Conservation (phyloP, 1,284 basidiomycete species). For the Cystobasidium sp. region DNA sequence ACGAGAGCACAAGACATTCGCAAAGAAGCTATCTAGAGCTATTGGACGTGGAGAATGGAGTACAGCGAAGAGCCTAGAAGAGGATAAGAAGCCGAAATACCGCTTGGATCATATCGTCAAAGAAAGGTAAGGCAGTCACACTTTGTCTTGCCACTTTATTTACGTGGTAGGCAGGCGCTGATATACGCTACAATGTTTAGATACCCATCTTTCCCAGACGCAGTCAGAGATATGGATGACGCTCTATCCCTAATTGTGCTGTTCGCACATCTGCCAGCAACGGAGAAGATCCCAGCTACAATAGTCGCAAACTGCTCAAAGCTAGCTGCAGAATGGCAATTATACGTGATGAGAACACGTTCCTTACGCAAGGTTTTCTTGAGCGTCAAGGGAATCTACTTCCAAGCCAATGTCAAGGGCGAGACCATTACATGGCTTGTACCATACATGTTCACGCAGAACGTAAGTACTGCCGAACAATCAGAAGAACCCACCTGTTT, state of each 20-base stretch:
- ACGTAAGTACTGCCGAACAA: slow-evolving; percentile 65
- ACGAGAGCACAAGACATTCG: slow-evolving; percentile 97
- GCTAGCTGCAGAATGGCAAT: slow-evolving; percentile 71
- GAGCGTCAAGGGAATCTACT: slow-evolving; percentile 98
- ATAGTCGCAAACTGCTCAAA: slow-evolving; percentile 89
- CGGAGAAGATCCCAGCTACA: slow-evolving; percentile 73
- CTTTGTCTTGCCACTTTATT: background rate
- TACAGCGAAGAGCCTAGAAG: slow-evolving; percentile 90
- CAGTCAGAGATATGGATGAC: slow-evolving; percentile 95
- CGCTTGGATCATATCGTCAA: slow-evolving; percentile 92
- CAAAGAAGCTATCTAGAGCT: slow-evolving; percentile 93
- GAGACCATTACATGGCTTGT: slow-evolving; percentile 93
- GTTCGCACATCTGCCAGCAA: slow-evolving; percentile 84
- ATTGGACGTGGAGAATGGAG: slow-evolving; percentile 94
- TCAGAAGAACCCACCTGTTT: background rate
- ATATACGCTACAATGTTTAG: slow-evolving; percentile 59
- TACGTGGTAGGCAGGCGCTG: background rate
- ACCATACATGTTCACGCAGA: slow-evolving; percentile 97
- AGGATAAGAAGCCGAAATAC: slow-evolving; percentile 81
- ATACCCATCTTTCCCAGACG: slow-evolving; percentile 96
- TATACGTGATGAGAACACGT: slow-evolving; percentile 89
- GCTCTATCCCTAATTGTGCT: slow-evolving; percentile 93
- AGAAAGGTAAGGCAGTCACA: slow-evolving; percentile 69
- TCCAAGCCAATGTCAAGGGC: slow-evolving; percentile 92
- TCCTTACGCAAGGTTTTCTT: slow-evolving; percentile 90